Conservation (phyloP, 164 flowering plant genomes). For the Vitis cinerea region DNA sequence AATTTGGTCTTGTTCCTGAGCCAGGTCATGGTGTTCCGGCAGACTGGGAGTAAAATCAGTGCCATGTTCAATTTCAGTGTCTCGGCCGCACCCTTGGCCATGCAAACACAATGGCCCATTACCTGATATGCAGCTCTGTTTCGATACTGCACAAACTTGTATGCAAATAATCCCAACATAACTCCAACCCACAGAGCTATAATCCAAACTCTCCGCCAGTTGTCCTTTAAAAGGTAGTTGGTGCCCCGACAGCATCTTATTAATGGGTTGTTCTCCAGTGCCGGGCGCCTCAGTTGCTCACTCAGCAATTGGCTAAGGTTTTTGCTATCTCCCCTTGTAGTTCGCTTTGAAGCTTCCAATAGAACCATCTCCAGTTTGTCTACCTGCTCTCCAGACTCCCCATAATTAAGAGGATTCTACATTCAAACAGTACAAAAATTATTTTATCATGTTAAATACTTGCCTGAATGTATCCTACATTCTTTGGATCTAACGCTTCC, state of each 20-base stretch:
- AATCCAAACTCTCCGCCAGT: constrained; percentile 61
- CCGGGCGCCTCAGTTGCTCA: constrained; percentile 30
- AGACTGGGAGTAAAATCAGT: constrained; percentile 8
- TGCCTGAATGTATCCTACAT: constrained; percentile 22
- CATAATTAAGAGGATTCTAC: no score
- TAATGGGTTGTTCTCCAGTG: constrained; percentile 33
- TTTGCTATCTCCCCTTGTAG: constrained; percentile 19
- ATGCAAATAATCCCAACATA: constrained; percentile 42
- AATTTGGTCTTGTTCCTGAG: constrained; percentile 7
- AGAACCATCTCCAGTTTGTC: constrained; percentile 26
- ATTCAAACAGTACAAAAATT: background rate
- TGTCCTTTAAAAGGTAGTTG: constrained; percentile 44
- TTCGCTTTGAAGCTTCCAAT: constrained; percentile 17
- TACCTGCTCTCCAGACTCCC: constrained; percentile 13
- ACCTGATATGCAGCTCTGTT: constrained; percentile 1
- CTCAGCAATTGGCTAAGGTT: constrained; percentile 30
- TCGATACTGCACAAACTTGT: constrained; percentile 27
- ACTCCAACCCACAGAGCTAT: constrained; percentile 42
- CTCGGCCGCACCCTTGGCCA: constrained; percentile 16
- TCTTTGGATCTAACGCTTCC: constrained; percentile 33
- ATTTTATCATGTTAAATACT: constrained; percentile 15
- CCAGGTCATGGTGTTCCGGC: constrained; percentile 12
- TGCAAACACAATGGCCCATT: constrained; percentile 11
- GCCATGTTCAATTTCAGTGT: constrained; percentile 11
- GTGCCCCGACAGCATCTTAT: constrained; percentile 22